A percentile compares a stretch with the other conserved stretches of the same genome.
Evolutionary conservation across 306 rosid species (phyloP).

Genomic region (Vachellia collinsii): DNA sequence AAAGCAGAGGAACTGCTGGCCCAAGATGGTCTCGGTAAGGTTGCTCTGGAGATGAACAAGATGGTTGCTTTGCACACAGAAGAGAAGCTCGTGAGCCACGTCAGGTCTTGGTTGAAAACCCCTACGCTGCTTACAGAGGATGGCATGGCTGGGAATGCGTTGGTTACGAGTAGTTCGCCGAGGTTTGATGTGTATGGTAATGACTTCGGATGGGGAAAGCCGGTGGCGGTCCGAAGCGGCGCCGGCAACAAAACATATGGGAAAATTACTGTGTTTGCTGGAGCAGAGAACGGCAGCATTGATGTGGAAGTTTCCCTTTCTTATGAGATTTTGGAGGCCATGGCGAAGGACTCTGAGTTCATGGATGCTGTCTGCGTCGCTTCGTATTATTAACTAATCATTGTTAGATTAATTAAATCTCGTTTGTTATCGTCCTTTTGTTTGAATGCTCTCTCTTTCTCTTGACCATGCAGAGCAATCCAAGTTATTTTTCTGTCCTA

Average conservation of each 20-base stretch:
- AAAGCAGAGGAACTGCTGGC: constrained; percentile 35
- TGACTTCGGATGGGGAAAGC: constrained; percentile 57
- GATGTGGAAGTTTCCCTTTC: constrained; percentile 45
- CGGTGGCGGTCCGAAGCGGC: constrained; percentile 45
- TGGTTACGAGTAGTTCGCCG: constrained; percentile 41
- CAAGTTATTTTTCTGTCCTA: neutral
- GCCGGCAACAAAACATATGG: constrained; percentile 40
- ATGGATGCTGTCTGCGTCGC: constrained; percentile 15
- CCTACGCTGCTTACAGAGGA: constrained; percentile 14
- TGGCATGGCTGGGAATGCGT: neutral
- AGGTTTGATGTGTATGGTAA: constrained; percentile 47
- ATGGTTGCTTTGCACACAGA: constrained; percentile 23
- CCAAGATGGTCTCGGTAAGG: constrained; percentile 22
- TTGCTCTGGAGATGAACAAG: constrained; percentile 38
- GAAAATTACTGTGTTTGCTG: constrained; percentile 35
- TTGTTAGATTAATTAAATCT: neutral
- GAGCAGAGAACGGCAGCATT: constrained; percentile 44
- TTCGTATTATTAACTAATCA: neutral
- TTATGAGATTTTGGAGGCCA: constrained; percentile 34
- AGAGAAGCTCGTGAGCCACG: neutral
- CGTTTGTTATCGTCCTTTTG: neutral
- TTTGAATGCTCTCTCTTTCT: neutral
- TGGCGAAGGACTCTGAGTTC: constrained; percentile 39
- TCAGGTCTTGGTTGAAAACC: constrained; percentile 27
- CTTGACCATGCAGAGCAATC: neutral